phyloP scores from a whole-genome alignment of 202 grass and related monocot species.

The Schoenoplectus tabernaemontani region DNA sequence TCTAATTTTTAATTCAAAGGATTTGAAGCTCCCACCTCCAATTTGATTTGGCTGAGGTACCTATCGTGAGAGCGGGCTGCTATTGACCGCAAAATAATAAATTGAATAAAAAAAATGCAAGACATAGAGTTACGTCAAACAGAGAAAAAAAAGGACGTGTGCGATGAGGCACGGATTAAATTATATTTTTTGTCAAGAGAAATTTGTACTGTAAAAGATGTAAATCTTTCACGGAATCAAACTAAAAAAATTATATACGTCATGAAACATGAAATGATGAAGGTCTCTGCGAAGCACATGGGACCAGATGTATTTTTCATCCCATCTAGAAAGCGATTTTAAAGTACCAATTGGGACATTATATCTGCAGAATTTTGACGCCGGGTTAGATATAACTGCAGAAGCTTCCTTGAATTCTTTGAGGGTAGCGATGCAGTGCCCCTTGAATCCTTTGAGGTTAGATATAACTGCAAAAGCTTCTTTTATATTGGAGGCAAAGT shows the following conservation, averaged over 20 bases:
- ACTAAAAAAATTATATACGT: neutral
- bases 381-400: neutral
- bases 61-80: neutral
- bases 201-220: neutral
- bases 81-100: neutral
- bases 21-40: no score
- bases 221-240: neutral
- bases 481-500: no score
- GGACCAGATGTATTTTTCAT: neutral
- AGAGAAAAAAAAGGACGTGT: neutral
- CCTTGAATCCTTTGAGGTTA: no score
- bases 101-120: neutral
- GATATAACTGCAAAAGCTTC: no score
- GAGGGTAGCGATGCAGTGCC: no score
- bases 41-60: neutral
- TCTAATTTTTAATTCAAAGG: no score
- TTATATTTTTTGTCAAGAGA: neutral
- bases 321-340: neutral
- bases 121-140: neutral
- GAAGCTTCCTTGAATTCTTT: constrained; percentile 18
- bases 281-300: neutral
- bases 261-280: neutral
- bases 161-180: neutral
- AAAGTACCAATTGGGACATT: no score
- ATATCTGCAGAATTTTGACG: no score